These are phyloP conservation scores for Mesotaenium endlicherianum DNA, from an alignment of 139 green algal species.

Conservation along the genomic window DNA sequence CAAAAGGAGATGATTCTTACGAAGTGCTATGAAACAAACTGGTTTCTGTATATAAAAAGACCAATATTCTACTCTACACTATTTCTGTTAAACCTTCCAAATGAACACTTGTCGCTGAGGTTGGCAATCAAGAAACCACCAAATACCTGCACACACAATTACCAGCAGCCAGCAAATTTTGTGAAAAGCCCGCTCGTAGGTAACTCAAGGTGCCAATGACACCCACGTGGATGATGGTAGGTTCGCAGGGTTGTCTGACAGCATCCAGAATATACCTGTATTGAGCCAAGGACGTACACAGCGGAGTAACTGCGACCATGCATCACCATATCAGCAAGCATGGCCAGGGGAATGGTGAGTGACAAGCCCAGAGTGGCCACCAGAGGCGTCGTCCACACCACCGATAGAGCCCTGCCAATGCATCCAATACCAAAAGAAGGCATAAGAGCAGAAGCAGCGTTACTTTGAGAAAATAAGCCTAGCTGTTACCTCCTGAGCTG, in stretches of 20 bases:
- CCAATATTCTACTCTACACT: too few relatives aligned
- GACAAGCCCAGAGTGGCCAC: constrained; percentile 38
- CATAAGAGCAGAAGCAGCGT: neutral
- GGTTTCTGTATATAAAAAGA: too few relatives aligned
- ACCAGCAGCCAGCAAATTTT: neutral
- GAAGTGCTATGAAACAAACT: too few relatives aligned
- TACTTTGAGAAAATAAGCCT: neutral
- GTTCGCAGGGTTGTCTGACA: neutral
- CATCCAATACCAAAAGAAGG: too few relatives aligned
- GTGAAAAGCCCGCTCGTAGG: neutral
- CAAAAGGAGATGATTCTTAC: too few relatives aligned
- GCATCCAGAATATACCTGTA: constrained; percentile 6
- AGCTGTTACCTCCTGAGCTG: too few relatives aligned
- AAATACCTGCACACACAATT: constrained; percentile 36
- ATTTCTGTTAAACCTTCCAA: too few relatives aligned
- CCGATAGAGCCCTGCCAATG: constrained; percentile 22
- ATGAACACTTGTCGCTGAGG: constrained; percentile 18
- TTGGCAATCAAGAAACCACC: constrained; percentile 37
- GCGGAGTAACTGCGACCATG: constrained; percentile 26
- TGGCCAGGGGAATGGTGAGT: constrained; percentile 41
- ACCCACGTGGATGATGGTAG: neutral
- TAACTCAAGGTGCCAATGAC: neutral
- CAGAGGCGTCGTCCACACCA: constrained; percentile 40
- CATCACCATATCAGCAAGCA: constrained; percentile 46
- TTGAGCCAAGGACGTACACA: constrained; percentile 33